Conservation (phyloP, 805 yeast genomes). For the Yarrowia hollandica region DNA sequence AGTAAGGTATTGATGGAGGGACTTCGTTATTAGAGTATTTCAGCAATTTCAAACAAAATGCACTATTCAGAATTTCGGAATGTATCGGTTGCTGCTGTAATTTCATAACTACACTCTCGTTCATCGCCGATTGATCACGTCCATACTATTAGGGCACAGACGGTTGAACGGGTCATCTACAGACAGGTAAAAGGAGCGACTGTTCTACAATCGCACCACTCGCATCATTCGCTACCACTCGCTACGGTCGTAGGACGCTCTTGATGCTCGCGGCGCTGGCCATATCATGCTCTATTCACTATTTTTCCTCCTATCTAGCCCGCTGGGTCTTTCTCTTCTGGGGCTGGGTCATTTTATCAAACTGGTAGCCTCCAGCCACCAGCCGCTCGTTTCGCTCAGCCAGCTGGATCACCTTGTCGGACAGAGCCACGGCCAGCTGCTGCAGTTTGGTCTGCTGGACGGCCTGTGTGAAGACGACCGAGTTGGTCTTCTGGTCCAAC, state of each 20-base stretch:
- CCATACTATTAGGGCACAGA: no score
- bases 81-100: no score
- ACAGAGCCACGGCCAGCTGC: conserved; percentile 79
- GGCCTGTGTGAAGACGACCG: conserved; percentile 69
- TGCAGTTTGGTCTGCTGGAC: conserved; percentile 82
- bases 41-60: no score
- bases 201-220: no score
- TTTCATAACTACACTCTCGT: no score
- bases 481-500: conserved; percentile 63
- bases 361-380: conserved; percentile 69
- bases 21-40: no score
- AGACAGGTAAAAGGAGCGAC: no score
- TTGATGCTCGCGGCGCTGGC: background rate
- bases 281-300: conserved; percentile 8
- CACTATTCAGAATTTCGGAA: no score
- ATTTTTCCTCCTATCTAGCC: background rate
- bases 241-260: background rate
- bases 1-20: no score
- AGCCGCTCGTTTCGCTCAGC: conserved; percentile 84
- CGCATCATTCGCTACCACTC: no score
- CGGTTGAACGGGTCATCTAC: no score
- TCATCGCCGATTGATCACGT: no score
- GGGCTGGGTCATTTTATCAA: conserved; percentile 29
- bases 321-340: conserved; percentile 28
- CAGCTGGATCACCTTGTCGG: conserved; percentile 74